phyloP scores from a whole-genome alignment of 106 monocot genomes.

The Dendrobium nobile region DNA sequence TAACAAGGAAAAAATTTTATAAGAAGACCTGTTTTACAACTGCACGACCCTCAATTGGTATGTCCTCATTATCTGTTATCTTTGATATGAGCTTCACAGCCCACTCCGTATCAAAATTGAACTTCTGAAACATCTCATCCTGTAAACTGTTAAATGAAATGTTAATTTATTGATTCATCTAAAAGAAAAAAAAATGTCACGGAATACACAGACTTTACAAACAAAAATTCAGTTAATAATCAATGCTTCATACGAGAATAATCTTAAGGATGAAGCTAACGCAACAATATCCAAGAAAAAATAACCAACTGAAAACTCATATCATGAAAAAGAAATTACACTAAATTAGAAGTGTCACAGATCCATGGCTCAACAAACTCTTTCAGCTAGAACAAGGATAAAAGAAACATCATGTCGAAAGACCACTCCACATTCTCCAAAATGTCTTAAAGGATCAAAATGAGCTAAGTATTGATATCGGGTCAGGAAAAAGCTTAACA shows the following conservation, averaged over 20 bases:
- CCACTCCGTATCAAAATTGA: conserved; percentile 99
- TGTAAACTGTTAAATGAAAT: conserved; percentile 57
- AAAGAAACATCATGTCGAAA: no score
- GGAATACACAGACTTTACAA: not conserved
- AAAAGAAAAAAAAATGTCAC: not conserved
- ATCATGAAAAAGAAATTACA: not conserved
- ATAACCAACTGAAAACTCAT: not conserved
- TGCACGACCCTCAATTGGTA: conserved; percentile 78
- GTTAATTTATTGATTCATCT: conserved; percentile 2
- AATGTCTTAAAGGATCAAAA: no score
- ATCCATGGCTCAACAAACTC: no score
- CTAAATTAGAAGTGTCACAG: no score
- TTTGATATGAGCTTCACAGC: conserved; percentile 92
- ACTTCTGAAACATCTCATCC: conserved; percentile 99
- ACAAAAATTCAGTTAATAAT: not conserved
- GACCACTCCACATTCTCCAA: no score
- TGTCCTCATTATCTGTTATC: conserved; percentile 92
- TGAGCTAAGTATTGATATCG: no score
- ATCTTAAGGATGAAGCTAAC: not conserved
- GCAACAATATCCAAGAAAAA: not conserved
- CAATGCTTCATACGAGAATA: not conserved
- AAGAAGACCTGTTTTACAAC: conserved; percentile 83
- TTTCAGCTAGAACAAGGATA: no score
- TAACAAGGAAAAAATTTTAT: conserved; percentile 1
- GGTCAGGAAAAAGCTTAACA: no score